Evolutionary conservation across 1,284 basidiomycete species (phyloP), one percentile per base, ranked within the genome.

Genomic region (Schizophyllum amplum): DNA sequence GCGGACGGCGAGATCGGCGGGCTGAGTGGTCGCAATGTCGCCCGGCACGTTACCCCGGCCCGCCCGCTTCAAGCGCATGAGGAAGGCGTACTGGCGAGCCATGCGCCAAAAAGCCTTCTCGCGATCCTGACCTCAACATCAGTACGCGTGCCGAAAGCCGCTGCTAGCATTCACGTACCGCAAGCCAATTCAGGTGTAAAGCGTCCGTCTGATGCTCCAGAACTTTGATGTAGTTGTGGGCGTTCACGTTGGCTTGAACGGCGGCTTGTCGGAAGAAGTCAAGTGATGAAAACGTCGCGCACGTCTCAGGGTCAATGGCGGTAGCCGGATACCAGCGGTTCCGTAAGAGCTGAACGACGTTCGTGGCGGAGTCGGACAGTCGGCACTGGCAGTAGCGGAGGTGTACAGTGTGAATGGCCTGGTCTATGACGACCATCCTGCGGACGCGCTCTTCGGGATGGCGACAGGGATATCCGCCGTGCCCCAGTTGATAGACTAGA

Each of bases 381-480:
- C 60, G 55, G 60, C 72, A 75, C 0, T 59, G 63, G 53, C 72
- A 75, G 57, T 65, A 72, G 49, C 69, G 58, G 2, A 75, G 24
- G 1, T 51, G 56, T 4, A 74, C 63, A 1, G 63, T 33, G 49
- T 72, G 70, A 20, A 74, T 61, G 0, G 63, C 66, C 3, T 56
- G 59, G 57, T 73, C 61, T 9, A 75, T 49, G 5, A 72, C 62
- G 1, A 66, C 57, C 51, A 74, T 71, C 15, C 64, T 57, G 21
- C 51, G 47, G 22, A 48, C 24, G 1, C 55, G 49, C 1, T 21
- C 42, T 5, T 24, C 26, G 0, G 61, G 63, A 13, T 47, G 52
- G 20, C 42, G 20, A 42, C 61, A 67, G 20, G 58, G 56, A 1
- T 54, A 42, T 17, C 25, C 24, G 3, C 25, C 7, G 42, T 68